phyloP scores from a whole-genome alignment of 148 eudicot species.

The Salicornia ramosissima region DNA sequence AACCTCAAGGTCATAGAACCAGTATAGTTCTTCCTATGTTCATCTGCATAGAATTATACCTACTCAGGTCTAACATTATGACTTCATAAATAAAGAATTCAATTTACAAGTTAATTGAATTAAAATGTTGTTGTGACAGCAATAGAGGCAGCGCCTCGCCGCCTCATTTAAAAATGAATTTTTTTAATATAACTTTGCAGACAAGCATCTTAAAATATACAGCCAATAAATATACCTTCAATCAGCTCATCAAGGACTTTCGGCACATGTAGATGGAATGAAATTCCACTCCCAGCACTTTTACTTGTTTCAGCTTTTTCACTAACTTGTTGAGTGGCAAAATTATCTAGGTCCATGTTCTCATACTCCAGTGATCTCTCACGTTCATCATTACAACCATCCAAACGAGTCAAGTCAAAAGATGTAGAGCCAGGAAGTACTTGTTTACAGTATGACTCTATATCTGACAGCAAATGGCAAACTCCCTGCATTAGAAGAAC shows the following conservation, averaged over 20 bases:
- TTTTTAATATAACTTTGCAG: no score
- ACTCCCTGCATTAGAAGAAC: constrained; percentile 49
- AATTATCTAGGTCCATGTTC: constrained; percentile 77
- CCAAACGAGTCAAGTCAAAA: constrained; percentile 48
- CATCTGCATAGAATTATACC: background rate
- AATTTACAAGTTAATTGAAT: no score
- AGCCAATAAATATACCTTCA: constrained; percentile 47
- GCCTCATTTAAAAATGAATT: no score
- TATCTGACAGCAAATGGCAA: constrained; percentile 73
- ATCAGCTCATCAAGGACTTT: constrained; percentile 50
- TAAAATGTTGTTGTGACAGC: background rate
- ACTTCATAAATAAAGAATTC: background rate
- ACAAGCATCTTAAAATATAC: background rate
- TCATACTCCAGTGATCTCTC: constrained; percentile 49
- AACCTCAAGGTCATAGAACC: no score
- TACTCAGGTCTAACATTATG: background rate
- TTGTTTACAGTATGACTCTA: constrained; percentile 66
- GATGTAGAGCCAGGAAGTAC: constrained; percentile 39
- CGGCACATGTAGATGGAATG: constrained; percentile 71
- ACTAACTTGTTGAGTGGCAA: constrained; percentile 42
- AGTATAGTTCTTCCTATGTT: no score
- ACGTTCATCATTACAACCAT: constrained; percentile 40
- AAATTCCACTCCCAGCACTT: constrained; percentile 36
- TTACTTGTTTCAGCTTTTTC: constrained; percentile 50
- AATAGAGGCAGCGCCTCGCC: background rate